phyloP scores from a whole-genome alignment of 2,329 filamentous ascomycete species.

The Pseudogymnoascus sp. region DNA sequence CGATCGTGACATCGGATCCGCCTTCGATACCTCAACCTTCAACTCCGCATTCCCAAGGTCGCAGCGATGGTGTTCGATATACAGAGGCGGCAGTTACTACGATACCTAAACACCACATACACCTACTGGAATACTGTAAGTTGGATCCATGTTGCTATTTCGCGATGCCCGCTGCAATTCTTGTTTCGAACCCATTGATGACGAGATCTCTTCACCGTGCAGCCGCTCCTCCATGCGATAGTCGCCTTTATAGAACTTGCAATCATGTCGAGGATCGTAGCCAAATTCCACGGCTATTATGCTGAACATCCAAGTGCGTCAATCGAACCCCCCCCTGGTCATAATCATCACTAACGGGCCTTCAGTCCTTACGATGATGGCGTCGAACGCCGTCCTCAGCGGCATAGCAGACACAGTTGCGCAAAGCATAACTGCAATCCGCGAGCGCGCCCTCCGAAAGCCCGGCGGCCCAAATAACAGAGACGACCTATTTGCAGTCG shows the following conservation, averaged over 20 bases:
- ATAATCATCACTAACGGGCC: constrained; percentile 3
- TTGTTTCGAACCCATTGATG: constrained; percentile 9
- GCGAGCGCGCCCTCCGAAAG: constrained; percentile 57
- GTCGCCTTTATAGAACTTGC: constrained; percentile 85
- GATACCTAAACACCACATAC: constrained; percentile 61
- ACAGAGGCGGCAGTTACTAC: constrained; percentile 50
- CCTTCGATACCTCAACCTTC: not conserved
- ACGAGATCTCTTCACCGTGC: constrained; percentile 14
- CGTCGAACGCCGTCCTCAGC: constrained; percentile 91
- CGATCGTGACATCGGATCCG: constrained; percentile 5
- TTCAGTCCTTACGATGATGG: constrained; percentile 92
- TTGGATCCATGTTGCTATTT: constrained; percentile 21
- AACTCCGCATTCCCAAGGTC: constrained; percentile 1
- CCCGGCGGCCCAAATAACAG: constrained; percentile 47
- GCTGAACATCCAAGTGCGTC: constrained; percentile 70
- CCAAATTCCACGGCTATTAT: constrained; percentile 92
- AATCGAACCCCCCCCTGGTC: constrained; percentile 12
- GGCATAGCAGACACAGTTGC: constrained; percentile 95
- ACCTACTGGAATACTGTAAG: constrained; percentile 66
- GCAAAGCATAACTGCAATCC: constrained; percentile 80
- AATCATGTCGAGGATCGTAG: constrained; percentile 69
- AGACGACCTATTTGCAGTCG: constrained; percentile 70
- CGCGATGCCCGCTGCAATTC: constrained; percentile 8
- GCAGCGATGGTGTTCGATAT: constrained; percentile 48
- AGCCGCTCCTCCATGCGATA: constrained; percentile 82